Base-by-base conservation (phyloP, 1,284 basidiomycete genomes). In the Naganishia cerealis region DNA sequence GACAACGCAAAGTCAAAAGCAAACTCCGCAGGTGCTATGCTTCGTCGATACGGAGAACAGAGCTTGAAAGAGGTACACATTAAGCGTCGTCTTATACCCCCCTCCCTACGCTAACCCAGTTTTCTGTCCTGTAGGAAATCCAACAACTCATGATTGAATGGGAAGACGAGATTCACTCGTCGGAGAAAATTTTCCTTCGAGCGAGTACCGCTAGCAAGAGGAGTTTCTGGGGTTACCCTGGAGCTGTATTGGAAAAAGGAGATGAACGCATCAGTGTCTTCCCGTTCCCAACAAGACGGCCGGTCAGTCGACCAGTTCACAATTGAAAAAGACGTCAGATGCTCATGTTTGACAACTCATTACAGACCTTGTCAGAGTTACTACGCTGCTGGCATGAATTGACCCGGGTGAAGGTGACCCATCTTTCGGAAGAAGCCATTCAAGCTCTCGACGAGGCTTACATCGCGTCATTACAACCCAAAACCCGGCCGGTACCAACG, bases 31-130 rank as follows among this genome's bases (percentile, higher is more conserved):
- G 96, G 96, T 79, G 96, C 96, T 0, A 87, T 87, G 81, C 85
- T 99, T 18, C 90, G 96, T 77, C 87, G 96, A 70, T 96, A 97
- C 77, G 96, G 96, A 65, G 96, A 99, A 78, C 88, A 91, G 76
- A 91, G 92, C 18, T 82, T 99, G 56, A 87, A 88, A 74, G 93
- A 97, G 67, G 92, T 94, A 73, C 75, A 88, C 75, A 66, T 55
- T 2, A 66, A 36, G 29, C 7, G 63, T 74, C 43, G 70, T 77
- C 36, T 65, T 69, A 40, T n/a, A 65, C 67, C 2, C 67, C 70
- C 33, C 21, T 33, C 65, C 43, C 0, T 48, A 36, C 9, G 9
- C 12, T 67, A 21, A 42, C 38, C 50, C 40, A 9, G 21, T 24
- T 50, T 21, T 50, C 57, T 70, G n/a, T 66, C 57, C 38, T 55